Percentiles rank a stretch among this genome's conserved stretches.
Evolutionary conservation across 1,284 basidiomycete species (phyloP).

Genomic region (Pholiota adiposa): DNA sequence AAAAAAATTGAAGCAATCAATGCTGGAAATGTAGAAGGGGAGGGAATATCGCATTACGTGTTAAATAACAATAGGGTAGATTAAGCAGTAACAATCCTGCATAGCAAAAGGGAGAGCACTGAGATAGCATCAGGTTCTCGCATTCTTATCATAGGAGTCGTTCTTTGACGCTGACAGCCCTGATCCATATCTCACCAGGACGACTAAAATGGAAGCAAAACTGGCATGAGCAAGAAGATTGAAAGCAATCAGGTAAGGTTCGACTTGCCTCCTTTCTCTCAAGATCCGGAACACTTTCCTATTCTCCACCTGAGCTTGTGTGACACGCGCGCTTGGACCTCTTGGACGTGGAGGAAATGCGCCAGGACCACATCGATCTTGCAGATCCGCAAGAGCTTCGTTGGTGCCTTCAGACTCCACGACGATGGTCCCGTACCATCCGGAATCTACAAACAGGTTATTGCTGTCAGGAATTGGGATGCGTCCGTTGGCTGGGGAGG

Average conservation of each 20-base stretch:
- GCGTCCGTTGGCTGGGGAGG: constrained; percentile 28
- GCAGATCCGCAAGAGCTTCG: constrained; percentile 78
- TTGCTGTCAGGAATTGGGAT: constrained; percentile 56
- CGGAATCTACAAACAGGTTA: constrained; percentile 66
- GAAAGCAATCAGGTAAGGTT: constrained; percentile 4
- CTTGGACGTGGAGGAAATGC: constrained; percentile 63
- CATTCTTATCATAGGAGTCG: constrained; percentile 22
- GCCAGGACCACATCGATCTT: constrained; percentile 66
- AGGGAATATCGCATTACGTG: not conserved
- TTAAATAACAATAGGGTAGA: not conserved
- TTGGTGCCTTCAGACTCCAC: constrained; percentile 85
- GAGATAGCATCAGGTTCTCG: not conserved
- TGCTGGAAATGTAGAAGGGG: not conserved
- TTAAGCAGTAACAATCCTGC: not conserved
- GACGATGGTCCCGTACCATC: constrained; percentile 80
- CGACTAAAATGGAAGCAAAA: constrained; percentile 48
- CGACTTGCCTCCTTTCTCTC: constrained; percentile 68
- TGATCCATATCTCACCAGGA: constrained; percentile 82
- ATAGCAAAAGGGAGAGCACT: constrained; percentile 4
- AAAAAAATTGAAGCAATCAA: not conserved
- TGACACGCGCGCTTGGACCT: constrained; percentile 31
- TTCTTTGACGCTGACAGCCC: constrained; percentile 52
- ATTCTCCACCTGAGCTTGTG: constrained; percentile 46
- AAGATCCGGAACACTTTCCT: constrained; percentile 71
- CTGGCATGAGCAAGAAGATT: constrained; percentile 6